These are phyloP conservation scores for Yamadazyma phyllophila DNA, from an alignment of 805 yeast genomes.

Conservation along the genomic window DNA sequence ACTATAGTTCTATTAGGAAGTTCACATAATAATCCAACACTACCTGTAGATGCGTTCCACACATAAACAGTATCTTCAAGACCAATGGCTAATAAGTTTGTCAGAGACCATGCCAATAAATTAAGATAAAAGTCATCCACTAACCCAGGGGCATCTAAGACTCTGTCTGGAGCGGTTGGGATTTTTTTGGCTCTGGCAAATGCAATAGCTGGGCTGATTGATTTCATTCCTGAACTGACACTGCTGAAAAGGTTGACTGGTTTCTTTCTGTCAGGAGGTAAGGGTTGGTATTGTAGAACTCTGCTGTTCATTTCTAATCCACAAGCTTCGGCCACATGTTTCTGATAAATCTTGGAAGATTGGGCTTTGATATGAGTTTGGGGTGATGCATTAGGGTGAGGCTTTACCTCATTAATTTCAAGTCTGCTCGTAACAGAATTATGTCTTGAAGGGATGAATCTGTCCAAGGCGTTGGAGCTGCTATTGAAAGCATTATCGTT, in stretches of 20 bases:
- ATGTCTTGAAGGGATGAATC: constrained; percentile 45
- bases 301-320: constrained; percentile 82
- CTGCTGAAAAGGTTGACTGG: constrained; percentile 33
- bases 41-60: constrained; percentile 87
- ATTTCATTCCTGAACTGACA: constrained; percentile 21
- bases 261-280: constrained; percentile 63
- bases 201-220: constrained; percentile 49
- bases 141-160: constrained; percentile 93
- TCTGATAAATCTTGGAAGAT: constrained; percentile 59
- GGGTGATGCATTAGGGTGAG: constrained; percentile 49
- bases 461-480: constrained; percentile 29
- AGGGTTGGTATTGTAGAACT: constrained; percentile 82
- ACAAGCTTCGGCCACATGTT: constrained; percentile 91
- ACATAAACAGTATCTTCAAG: constrained; percentile 79
- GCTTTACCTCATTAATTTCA: constrained; percentile 25
- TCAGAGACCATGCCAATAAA: constrained; percentile 81
- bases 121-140: constrained; percentile 90
- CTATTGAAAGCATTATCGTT: constrained; percentile 27
- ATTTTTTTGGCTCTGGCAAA: constrained; percentile 71
- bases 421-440: constrained; percentile 40
- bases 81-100: constrained; percentile 84
- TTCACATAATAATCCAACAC: constrained; percentile 68
- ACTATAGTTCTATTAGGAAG: constrained; percentile 47
- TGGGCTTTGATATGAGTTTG: constrained; percentile 54
- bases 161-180: constrained; percentile 87